phyloP scores from a whole-genome alignment of 2,329 filamentous ascomycete genomes.

The Fusarium lateritium region DNA sequence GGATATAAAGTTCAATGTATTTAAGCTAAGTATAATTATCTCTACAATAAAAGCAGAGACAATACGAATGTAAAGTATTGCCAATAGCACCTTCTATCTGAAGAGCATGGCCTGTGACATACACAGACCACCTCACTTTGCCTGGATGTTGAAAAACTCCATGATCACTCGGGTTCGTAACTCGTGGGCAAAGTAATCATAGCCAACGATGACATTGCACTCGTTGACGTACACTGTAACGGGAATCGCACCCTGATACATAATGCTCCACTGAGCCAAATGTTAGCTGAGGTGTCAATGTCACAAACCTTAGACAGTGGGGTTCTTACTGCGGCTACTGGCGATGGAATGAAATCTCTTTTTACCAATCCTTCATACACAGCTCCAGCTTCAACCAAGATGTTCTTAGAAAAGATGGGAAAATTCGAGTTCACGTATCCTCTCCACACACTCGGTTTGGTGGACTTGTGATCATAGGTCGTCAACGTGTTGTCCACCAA shows the following conservation, averaged over 20 bases:
- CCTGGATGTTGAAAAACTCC: slow-evolving; percentile 51
- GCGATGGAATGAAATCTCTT: slow-evolving; percentile 32
- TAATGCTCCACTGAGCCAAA: slow-evolving; percentile 52
- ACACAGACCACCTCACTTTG: not conserved
- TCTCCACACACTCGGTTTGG: slow-evolving; percentile 47
- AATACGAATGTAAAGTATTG: too few relatives aligned
- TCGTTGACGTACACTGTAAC: slow-evolving; percentile 55
- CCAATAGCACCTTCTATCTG: too few relatives aligned
- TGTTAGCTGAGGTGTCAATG: not conserved
- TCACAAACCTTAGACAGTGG: rapidly evolving
- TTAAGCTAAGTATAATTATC: too few relatives aligned
- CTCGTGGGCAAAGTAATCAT: slow-evolving; percentile 53
- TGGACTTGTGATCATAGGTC: slow-evolving; percentile 39
- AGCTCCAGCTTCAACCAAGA: slow-evolving; percentile 48
- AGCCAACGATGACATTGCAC: slow-evolving; percentile 55
- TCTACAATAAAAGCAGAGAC: too few relatives aligned
- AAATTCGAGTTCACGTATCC: slow-evolving; percentile 58
- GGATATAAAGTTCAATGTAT: too few relatives aligned
- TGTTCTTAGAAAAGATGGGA: slow-evolving; percentile 51
- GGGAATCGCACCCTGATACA: slow-evolving; percentile 55
- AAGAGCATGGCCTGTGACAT: too few relatives aligned
- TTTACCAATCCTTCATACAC: slow-evolving; percentile 46
- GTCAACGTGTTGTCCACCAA: slow-evolving; percentile 56
- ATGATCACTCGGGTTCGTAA: slow-evolving; percentile 51
- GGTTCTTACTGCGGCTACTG: slow-evolving; percentile 47